These are phyloP conservation scores for Calocera viscosa DNA, from an alignment of 768 basidiomycete genomes.

Conservation along the genomic window DNA sequence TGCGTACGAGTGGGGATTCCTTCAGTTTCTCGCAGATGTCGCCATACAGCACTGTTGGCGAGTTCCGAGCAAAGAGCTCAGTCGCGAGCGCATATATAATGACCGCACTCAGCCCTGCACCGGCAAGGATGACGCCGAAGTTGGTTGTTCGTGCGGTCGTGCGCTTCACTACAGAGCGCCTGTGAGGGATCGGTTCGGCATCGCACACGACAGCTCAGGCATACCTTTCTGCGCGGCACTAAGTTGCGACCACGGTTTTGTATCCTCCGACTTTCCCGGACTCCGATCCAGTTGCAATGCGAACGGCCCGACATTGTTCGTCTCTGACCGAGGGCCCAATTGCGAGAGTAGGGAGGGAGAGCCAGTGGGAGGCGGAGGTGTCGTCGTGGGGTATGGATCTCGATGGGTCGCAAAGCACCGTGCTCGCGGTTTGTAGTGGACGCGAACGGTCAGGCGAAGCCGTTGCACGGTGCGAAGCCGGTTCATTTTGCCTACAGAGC, in stretches of 20 bases:
- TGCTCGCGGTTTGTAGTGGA: not conserved
- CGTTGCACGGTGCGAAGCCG: not conserved
- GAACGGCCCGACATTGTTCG: not conserved
- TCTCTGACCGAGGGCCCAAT: not conserved
- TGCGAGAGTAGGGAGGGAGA: not conserved
- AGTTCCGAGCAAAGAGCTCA: constrained; percentile 79
- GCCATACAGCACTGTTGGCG: constrained; percentile 67
- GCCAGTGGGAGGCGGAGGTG: not conserved
- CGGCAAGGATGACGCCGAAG: constrained; percentile 48
- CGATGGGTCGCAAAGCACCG: not conserved
- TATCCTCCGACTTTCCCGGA: not conserved
- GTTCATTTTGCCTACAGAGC: not conserved
- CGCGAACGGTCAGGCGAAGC: not conserved
- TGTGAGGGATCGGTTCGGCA: too few species aligned
- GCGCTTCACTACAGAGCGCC: constrained; percentile 33
- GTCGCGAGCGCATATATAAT: constrained; percentile 68
- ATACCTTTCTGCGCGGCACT: not conserved
- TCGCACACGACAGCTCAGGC: not conserved
- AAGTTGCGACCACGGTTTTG: constrained; percentile 1
- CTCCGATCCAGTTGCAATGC: not conserved
- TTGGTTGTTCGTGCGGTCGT: constrained; percentile 42
- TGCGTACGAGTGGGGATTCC: constrained; percentile 25
- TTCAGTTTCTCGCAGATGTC: constrained; percentile 43
- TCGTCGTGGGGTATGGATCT: not conserved
- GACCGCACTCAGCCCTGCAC: constrained; percentile 67